Base-by-base conservation (phyloP, 371 early-diverging fungal species). In the Mortierella sp. region DNA sequence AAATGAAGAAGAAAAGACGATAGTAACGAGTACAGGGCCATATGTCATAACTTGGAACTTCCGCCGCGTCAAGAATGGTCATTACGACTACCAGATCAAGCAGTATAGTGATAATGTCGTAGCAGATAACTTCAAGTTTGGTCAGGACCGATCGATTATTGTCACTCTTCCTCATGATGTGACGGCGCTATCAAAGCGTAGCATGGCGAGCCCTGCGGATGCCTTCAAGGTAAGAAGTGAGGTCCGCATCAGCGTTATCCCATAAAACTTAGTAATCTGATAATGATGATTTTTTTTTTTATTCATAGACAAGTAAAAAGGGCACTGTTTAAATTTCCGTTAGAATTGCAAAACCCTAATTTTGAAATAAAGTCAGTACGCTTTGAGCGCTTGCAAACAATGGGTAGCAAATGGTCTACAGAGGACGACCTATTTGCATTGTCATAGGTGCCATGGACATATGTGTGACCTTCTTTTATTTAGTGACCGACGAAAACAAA, bases 1-100 rank as follows among this genome's bases (percentile, higher is more conserved):
- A 12, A 76, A 81, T 19, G 89, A 89, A 28, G 83, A 83, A 22
- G 97, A 96, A 72, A 89, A 88, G 70, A 87, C 90, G 10, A 97
- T 98, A 71, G 92, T 96, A 64, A 75, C 91, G 54, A 92, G 93
- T 57, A 96, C 98, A 8, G 98, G 99, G 5, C 92, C 93, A 15
- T 97, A 90, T 84, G 94, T 98, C 42, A 89, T 99, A 54, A 91
- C 95, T 10, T 99, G 99, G 99, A 96, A 94, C 84, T 92, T 99
- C 79, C 85, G 92, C 43, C 88, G 93, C 17, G 94, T 94, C 53
- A 90, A 93, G 71, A 76, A 84, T 51, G 95, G 95, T 2, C 89
- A 93, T 43, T 86, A 90, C 74, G 91, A 92, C 66, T 99, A 99
- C 83, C 86, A 87, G 42, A 94, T 99, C 77, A 95, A 95, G 79